Percentiles rank a stretch among this genome's conserved stretches.
Evolutionary conservation across 108 stramenopile species (phyloP).

Genomic region (Skeletonema grethae): DNA sequence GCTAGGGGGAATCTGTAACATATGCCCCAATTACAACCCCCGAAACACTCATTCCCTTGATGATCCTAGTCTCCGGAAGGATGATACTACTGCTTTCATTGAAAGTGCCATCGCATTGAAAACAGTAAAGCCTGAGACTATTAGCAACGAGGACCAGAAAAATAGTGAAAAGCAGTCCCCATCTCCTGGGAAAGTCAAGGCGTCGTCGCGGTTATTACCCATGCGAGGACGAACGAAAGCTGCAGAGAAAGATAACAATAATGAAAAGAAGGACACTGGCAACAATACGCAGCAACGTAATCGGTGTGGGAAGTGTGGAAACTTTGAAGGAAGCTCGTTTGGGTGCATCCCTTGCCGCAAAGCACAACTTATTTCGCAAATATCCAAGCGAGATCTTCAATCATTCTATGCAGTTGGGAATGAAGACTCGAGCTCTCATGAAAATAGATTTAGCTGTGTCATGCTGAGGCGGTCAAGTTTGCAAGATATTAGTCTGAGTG

Average conservation of each 20-base stretch:
- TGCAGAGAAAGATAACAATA: conserved; percentile 12
- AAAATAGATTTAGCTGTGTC: background rate
- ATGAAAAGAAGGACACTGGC: conserved; percentile 3
- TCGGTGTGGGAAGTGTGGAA: conserved; percentile 71
- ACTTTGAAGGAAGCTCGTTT: conserved; percentile 49
- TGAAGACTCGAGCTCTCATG: conserved; percentile 14
- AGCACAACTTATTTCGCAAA: conserved; percentile 65
- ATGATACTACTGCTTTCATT: conserved; percentile 73
- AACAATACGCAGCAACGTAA: conserved; percentile 24
- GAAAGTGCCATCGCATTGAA: conserved; percentile 70
- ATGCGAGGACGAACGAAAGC: conserved; percentile 38
- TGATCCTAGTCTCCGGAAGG: conserved; percentile 59
- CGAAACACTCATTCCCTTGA: conserved; percentile 41
- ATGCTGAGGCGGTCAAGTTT: conserved; percentile 66
- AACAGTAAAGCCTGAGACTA: conserved; percentile 39
- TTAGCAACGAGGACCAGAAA: conserved; percentile 1
- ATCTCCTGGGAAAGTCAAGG: conserved; percentile 16
- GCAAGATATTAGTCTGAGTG: conserved; percentile 48
- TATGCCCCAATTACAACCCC: conserved; percentile 42
- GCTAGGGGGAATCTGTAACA: background rate
- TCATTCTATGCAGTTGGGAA: conserved; percentile 16
- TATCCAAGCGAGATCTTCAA: conserved; percentile 49
- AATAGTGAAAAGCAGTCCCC: conserved; percentile 6
- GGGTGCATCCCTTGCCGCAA: conserved; percentile 74
- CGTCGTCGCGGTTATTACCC: conserved; percentile 22